Percentiles rank a stretch among this genome's conserved stretches.
phyloP scores from a whole-genome alignment of 1,139 yeast species.

The Eremothecium sinecaudum region DNA sequence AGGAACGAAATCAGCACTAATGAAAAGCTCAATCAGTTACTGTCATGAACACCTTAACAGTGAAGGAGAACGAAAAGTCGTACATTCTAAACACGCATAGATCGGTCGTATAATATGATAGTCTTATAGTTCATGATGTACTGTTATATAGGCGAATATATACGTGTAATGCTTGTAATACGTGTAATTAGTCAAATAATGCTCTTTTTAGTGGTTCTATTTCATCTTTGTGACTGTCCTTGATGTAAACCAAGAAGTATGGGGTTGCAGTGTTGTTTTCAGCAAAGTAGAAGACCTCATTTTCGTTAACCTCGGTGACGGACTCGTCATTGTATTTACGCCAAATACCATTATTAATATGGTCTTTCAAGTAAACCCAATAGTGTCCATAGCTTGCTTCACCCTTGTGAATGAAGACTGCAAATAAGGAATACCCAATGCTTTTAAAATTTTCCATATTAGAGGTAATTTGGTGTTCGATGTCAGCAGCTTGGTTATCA shows the following conservation, averaged over 20 bases:
- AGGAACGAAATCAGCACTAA: too few relatives aligned
- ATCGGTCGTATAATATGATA: too few relatives aligned
- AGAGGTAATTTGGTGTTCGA: constrained; percentile 41
- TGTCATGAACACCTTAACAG: too few relatives aligned
- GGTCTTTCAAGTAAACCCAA: constrained; percentile 87
- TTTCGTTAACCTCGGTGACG: constrained; percentile 66
- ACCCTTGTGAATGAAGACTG: constrained; percentile 90
- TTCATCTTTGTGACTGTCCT: constrained; percentile 49
- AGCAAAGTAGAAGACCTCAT: constrained; percentile 63
- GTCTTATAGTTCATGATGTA: too few relatives aligned
- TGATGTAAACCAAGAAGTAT: constrained; percentile 76
- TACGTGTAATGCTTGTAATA: too few relatives aligned
- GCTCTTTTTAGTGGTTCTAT: constrained; percentile 63
- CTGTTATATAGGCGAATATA: too few relatives aligned
- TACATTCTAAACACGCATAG: too few relatives aligned
- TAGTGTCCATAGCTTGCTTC: constrained; percentile 95
- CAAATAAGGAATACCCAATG: constrained; percentile 75
- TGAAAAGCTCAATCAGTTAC: too few relatives aligned
- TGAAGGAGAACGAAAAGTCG: too few relatives aligned
- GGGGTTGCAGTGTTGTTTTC: constrained; percentile 86
- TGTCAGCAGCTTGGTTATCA: constrained; percentile 33
- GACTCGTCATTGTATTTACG: constrained; percentile 89
- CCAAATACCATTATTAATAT: constrained; percentile 48
- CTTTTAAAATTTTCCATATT: constrained; percentile 54
- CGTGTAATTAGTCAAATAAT: too few relatives aligned